Evolutionary conservation across 176 grass and related monocot species (phyloP).

Genomic region (Oryza officinalis): DNA sequence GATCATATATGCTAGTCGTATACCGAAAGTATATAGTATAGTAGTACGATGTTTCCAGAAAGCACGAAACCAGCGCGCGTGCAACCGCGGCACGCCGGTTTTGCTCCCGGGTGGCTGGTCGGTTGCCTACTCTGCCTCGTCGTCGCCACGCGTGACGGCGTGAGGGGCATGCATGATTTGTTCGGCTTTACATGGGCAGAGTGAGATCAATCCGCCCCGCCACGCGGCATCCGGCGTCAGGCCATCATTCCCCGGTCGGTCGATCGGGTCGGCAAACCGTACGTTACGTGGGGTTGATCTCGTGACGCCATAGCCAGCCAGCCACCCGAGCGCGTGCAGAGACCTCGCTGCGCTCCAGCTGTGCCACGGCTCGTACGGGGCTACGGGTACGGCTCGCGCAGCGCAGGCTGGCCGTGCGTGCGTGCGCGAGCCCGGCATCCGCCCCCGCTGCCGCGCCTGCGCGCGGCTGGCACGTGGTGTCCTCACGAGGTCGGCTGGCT

Average conservation of each 20-base stretch:
- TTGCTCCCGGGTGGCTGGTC: no score
- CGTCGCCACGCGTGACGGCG: no score
- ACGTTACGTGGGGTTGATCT: neutral
- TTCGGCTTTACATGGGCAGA: neutral
- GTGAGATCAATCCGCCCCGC: neutral
- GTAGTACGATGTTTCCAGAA: neutral
- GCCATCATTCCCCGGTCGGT: neutral
- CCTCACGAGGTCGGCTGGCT: neutral
- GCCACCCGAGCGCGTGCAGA: no score
- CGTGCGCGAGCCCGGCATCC: neutral
- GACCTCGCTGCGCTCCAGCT: neutral
- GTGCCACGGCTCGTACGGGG: neutral
- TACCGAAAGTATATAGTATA: neutral
- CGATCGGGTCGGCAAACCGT: neutral
- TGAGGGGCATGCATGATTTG: neutral
- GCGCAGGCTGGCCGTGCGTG: neutral
- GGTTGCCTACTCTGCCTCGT: no score
- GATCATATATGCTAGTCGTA: no score
- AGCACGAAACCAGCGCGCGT: neutral
- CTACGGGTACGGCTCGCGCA: neutral
- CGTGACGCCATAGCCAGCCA: neutral
- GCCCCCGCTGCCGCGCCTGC: neutral
- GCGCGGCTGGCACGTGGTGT: slow-evolving; percentile 28
- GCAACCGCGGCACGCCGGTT: no score
- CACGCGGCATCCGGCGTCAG: neutral